phyloP scores from a whole-genome alignment of 2,329 filamentous ascomycete species.

The Daldinia sp. region DNA sequence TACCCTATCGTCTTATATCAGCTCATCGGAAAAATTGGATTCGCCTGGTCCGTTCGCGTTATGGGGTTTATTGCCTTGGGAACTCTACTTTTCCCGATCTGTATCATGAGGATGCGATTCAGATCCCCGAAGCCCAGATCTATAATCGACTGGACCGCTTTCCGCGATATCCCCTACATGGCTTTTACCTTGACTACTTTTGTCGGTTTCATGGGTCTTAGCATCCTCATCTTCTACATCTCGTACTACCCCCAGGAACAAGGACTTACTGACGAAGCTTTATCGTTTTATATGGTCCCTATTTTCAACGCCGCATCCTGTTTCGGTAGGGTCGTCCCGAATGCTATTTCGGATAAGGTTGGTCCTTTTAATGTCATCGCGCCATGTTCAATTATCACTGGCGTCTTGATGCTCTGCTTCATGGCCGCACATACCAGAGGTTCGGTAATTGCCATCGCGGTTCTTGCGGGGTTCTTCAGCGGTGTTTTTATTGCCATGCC shows the following conservation, averaged over 20 bases:
- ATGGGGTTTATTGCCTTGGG: constrained; percentile 33
- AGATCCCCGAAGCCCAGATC: constrained; percentile 50
- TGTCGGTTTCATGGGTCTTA: constrained; percentile 53
- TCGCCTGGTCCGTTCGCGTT: constrained; percentile 33
- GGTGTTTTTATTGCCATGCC: constrained; percentile 53
- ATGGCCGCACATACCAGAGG: constrained; percentile 46
- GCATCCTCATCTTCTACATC: constrained; percentile 56
- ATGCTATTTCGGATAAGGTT: constrained; percentile 48
- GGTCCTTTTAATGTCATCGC: constrained; percentile 51
- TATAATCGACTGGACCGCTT: constrained; percentile 52
- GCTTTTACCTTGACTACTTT: constrained; percentile 41
- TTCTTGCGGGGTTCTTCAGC: constrained; percentile 52
- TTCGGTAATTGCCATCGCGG: constrained; percentile 45
- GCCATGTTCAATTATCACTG: constrained; percentile 45
- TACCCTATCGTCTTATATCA: constrained; percentile 39
- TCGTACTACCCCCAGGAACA: constrained; percentile 41
- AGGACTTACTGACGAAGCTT: constrained; percentile 34
- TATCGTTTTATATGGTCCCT: constrained; percentile 50
- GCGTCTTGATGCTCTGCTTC: constrained; percentile 49
- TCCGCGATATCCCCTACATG: constrained; percentile 52
- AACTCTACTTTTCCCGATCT: constrained; percentile 39
- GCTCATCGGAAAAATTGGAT: constrained; percentile 29
- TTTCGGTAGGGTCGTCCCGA: constrained; percentile 50
- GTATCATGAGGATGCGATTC: constrained; percentile 50
- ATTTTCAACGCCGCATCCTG: constrained; percentile 52